Evolutionary conservation across 2,329 filamentous ascomycete genomes (phyloP), one percentile per base, ranked within the genome.

Genomic region (Pseudopyricularia cyperi): DNA sequence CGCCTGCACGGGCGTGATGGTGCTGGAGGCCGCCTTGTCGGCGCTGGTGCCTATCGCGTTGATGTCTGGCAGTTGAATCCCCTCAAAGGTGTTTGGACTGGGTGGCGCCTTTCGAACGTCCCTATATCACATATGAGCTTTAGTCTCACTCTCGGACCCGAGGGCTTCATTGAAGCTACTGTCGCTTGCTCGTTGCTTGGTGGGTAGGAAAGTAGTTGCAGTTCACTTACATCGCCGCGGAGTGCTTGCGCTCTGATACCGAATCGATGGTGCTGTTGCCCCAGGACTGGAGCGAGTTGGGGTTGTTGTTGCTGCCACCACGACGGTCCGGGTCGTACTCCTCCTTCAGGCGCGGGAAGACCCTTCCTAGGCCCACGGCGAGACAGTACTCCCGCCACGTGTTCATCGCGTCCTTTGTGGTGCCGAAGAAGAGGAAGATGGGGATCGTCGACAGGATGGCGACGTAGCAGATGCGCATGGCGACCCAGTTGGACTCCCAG

Each of bases 401-500:
- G 53, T 75, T 74, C 54, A 72, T 64, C 11, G 74, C 74, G 30
- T 80, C 76, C 26, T 68, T 68, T n/a, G 73, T 77, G 53, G 71
- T 71, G 46, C 78, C 77, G 52, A 80, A 81, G 62, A 77, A 78
- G 30, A 70, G 42, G 42, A 79, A 74, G 48, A 80, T 68, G 47
- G 71, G 67, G 1, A 74, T 58, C 4, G 68, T 65, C 2, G 74
- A 71, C 2, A 75, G 49, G 51, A 77, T 72, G 22, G 69, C 56
- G 19, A 79, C 67, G 63, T 75, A 81, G 51, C 66, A 67, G 53
- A 69, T 67, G 57, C 76, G 74, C 57, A 76, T 57, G 48, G 65
- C 59, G 1, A 60, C 51, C 50, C 71, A 72, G 12, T 61, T 58
- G 14, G 75, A 57, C 15, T 65, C 50, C 54, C 64, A 65, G 26